Conservation (phyloP, 768 basidiomycete genomes). For the Antrodiella citrinella region DNA sequence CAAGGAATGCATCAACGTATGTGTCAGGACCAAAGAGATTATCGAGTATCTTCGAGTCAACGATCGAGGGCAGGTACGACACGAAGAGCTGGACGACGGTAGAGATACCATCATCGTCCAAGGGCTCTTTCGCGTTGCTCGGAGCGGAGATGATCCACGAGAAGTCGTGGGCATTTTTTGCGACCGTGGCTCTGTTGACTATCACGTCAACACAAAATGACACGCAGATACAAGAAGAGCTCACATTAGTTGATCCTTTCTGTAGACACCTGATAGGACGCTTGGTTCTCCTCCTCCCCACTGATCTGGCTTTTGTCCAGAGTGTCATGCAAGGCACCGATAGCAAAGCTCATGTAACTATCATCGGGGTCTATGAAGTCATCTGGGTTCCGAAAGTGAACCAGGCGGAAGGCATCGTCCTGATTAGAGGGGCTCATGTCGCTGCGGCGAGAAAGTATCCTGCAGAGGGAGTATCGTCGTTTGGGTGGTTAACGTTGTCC, state of each 20-base stretch:
- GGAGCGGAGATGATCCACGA: slow-evolving; percentile 4
- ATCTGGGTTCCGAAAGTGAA: slow-evolving; percentile 1
- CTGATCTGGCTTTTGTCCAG: neutral
- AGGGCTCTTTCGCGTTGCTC: neutral
- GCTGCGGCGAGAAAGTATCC: too few species aligned
- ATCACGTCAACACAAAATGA: neutral
- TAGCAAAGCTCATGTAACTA: slow-evolving; percentile 8
- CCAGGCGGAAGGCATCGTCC: slow-evolving; percentile 4
- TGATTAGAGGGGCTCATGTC: neutral
- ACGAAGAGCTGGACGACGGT: neutral
- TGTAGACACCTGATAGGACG: neutral
- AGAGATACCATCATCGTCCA: neutral
- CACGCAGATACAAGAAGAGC: neutral
- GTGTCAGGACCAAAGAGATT: neutral
- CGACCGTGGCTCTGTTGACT: slow-evolving; percentile 1
- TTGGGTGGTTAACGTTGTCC: too few species aligned
- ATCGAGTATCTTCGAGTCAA: neutral
- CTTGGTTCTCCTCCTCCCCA: neutral
- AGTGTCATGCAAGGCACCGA: slow-evolving; percentile 7
- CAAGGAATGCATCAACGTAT: slow-evolving; percentile 6
- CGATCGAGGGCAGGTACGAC: neutral
- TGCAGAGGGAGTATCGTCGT: too few species aligned
- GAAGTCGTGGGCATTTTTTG: slow-evolving; percentile 1
- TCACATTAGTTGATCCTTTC: slow-evolving; percentile 2
- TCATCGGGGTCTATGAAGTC: slow-evolving; percentile 10